Evolutionary conservation across 2,329 filamentous ascomycete species (phyloP), one percentile per base, ranked within the genome.

Genomic region (Ceratocystis papillata): DNA sequence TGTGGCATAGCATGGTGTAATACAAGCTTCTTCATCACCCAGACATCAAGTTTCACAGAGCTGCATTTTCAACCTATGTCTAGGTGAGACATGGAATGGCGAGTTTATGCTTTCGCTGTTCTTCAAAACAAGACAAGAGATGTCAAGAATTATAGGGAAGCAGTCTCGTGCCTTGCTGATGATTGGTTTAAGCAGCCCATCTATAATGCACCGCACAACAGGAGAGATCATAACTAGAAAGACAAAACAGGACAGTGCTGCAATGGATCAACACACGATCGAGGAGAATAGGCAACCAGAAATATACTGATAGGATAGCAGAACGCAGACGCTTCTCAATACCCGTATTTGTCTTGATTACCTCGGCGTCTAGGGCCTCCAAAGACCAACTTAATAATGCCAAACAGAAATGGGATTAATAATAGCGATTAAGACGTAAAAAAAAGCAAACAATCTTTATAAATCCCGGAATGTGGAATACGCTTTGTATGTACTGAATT

Each of bases 401-500:
- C n/a, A 50, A 50, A 25, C n/a, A 15, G n/a, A 50, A 50, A 50
- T 15, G 10, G 10, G 10, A 41, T 41, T 41, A 41, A 41, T 41
- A 41, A 12, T 15, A 41, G 12, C 37, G 3, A 41, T 41, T 12
- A 50, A 50, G 20, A 50, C n/a, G n/a, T 22, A 12, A 15, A 50
- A 50, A 50, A 50, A 50, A 33, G 12, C 20, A 28, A 57, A 57
- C 22, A 28, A 57, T 17, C 53, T 33, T 33, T 57, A 57, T 57
- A 57, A 25, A 57, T 25, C 22, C 53, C 22, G 37, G 37, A 41
- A 41, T 41, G 37, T 57, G 53, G 53, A 25, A 33, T 57, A n/a
- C 53, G 28, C 53, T 57, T 57, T 57, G 53, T 57, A 57, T 33
- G 22, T 33, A 57, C 28, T 57, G 53, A 30, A 57, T n/a, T 57